Evolutionary conservation across 1,284 basidiomycete genomes (phyloP).

Genomic region (Naganishia sp.): DNA sequence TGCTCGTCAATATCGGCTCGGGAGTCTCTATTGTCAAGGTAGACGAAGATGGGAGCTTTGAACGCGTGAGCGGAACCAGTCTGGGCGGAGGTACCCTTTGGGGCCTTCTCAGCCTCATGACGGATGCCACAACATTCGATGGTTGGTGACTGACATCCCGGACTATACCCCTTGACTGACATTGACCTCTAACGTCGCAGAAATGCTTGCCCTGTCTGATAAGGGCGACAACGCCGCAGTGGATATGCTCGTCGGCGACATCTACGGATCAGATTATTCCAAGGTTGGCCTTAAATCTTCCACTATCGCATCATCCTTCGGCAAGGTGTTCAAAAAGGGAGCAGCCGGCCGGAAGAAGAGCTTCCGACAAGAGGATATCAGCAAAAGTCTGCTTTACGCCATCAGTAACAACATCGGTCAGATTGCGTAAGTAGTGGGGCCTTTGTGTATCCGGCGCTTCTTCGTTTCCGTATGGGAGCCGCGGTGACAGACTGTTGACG

Average conservation of each 20-base stretch:
- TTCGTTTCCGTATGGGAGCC: not conserved
- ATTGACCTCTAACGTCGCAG: constrained; percentile 57
- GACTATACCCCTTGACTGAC: not conserved
- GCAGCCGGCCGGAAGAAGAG: constrained; percentile 62
- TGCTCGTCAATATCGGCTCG: constrained; percentile 97
- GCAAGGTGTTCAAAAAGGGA: constrained; percentile 92
- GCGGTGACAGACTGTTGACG: constrained; percentile 22
- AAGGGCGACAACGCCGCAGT: constrained; percentile 89
- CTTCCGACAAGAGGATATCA: constrained; percentile 92
- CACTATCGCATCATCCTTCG: constrained; percentile 96
- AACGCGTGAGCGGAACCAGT: constrained; percentile 95
- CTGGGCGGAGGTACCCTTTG: constrained; percentile 99
- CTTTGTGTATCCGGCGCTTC: not conserved
- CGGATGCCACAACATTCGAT: constrained; percentile 94
- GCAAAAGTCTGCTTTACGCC: constrained; percentile 89
- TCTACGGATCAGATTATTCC: constrained; percentile 92
- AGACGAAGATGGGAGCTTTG: constrained; percentile 90
- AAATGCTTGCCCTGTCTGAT: constrained; percentile 94
- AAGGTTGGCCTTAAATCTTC: constrained; percentile 95
- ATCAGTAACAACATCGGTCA: constrained; percentile 99
- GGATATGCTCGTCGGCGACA: constrained; percentile 99
- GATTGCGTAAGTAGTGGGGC: constrained; percentile 82
- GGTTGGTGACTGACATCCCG: constrained; percentile 61
- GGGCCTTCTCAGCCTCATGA: constrained; percentile 91
- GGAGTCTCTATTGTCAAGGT: constrained; percentile 98